A percentile compares a stretch with the other conserved stretches of the same genome.
Evolutionary conservation across 352 stramenopile species (phyloP).

Genomic region (Pythium coloratum): DNA sequence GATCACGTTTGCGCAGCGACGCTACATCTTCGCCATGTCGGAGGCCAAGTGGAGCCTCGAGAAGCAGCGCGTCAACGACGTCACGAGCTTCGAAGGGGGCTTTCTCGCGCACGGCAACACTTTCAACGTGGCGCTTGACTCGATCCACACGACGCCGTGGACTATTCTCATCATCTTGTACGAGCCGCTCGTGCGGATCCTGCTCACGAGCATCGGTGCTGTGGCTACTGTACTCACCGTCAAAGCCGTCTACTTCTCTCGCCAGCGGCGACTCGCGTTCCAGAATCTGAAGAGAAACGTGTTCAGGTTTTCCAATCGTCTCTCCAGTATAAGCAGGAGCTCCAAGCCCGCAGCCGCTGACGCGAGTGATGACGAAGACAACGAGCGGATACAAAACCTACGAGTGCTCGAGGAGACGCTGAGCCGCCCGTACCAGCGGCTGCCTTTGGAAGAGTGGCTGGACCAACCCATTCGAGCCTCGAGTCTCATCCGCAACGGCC

Average conservation of each 20-base stretch:
- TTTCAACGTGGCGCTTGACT: constrained; percentile 14
- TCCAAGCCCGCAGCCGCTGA: background rate
- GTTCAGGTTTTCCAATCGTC: background rate
- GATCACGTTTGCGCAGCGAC: constrained; percentile 15
- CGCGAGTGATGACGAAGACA: constrained; percentile 4
- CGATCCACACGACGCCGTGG: constrained; percentile 15
- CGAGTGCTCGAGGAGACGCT: constrained; percentile 2
- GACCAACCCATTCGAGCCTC: constrained; percentile 44
- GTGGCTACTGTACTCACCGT: background rate
- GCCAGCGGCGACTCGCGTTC: background rate
- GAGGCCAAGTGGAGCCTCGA: constrained; percentile 24
- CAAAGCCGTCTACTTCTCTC: constrained; percentile 21
- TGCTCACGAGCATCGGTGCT: constrained; percentile 4
- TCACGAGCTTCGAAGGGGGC: constrained; percentile 18
- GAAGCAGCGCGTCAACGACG: constrained; percentile 23
- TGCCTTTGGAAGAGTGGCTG: constrained; percentile 28
- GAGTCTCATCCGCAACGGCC: constrained; percentile 43
- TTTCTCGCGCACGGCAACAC: constrained; percentile 27
- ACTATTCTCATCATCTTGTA: constrained; percentile 15
- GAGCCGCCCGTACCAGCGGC: constrained; percentile 14
- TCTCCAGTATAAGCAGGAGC: constrained; percentile 1
- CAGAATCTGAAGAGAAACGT: background rate
- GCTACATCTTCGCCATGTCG: constrained; percentile 23
- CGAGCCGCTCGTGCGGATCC: constrained; percentile 14
- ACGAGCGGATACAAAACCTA: background rate